Evolutionary conservation across 2,329 filamentous ascomycete genomes (phyloP).

Genomic region (Plectosphaerella cucumerina): DNA sequence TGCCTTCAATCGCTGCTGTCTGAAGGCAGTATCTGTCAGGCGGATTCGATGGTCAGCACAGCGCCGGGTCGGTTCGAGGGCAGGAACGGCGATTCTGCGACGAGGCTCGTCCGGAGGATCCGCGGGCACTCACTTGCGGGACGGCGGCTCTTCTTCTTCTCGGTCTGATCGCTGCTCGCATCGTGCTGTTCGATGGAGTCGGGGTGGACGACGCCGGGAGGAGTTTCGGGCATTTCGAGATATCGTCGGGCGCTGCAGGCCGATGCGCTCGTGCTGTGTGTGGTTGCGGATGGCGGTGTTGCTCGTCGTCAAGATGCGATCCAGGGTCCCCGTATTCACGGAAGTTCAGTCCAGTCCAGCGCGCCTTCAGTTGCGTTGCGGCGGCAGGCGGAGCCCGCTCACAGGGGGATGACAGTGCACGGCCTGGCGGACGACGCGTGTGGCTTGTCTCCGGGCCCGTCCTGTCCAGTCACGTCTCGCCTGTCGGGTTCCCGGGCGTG

Average conservation of each 20-base stretch:
- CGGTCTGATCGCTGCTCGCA: conserved; percentile 45
- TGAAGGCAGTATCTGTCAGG: conserved; percentile 80
- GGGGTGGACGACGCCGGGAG: conserved; percentile 37
- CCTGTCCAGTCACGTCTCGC: too few species aligned
- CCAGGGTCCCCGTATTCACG: not conserved
- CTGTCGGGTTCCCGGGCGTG: too few species aligned
- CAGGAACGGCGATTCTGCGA: conserved; percentile 5
- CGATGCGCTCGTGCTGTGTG: not conserved
- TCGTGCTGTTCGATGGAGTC: conserved; percentile 55
- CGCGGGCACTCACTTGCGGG: conserved; percentile 70
- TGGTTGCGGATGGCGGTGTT: not conserved
- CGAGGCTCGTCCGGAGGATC: not conserved
- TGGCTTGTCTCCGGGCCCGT: not conserved
- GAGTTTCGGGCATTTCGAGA: conserved; percentile 42
- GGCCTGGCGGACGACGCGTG: not conserved
- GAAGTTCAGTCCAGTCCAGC: not conserved
- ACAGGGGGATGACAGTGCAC: not conserved
- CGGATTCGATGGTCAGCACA: conserved; percentile 4
- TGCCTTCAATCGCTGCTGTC: conserved; percentile 94
- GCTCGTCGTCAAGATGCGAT: not conserved
- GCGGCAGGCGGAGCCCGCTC: not conserved
- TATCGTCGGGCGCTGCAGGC: not conserved
- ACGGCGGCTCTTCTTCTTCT: conserved; percentile 87
- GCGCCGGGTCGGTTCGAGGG: not conserved
- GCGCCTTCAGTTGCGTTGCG: not conserved